phyloP scores from a whole-genome alignment of 2,329 filamentous ascomycete genomes.

The Penicillium freii region DNA sequence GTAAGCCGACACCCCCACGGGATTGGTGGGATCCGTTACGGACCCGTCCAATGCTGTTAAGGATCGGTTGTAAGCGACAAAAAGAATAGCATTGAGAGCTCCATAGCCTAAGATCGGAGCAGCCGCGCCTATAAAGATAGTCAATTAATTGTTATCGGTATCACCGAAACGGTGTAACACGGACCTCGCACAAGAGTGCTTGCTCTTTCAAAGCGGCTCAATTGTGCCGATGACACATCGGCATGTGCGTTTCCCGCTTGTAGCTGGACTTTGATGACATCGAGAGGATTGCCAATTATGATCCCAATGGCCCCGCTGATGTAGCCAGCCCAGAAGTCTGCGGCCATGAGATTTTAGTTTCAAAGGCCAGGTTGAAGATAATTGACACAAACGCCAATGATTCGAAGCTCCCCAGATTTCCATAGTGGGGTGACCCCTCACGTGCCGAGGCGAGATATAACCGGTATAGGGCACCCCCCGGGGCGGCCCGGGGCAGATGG shows the following conservation, averaged over 20 bases:
- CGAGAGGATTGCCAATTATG: conserved; percentile 82
- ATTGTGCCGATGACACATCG: conserved; percentile 24
- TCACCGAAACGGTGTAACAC: neutral
- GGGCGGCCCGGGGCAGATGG: neutral
- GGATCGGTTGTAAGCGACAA: conserved; percentile 86
- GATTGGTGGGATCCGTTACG: conserved; percentile 45
- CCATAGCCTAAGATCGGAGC: conserved; percentile 88
- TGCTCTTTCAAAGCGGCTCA: conserved; percentile 35
- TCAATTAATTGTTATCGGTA: conserved; percentile 3
- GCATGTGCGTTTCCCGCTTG: conserved; percentile 59
- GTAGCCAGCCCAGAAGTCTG: conserved; percentile 94
- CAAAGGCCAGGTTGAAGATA: neutral
- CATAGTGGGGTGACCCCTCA: conserved; percentile 7
- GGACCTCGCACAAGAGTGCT: conserved; percentile 42
- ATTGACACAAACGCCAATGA: neutral
- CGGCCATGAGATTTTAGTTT: conserved; percentile 59
- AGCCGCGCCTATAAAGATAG: conserved; percentile 61
- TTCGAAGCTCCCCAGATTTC: conserved; percentile 8
- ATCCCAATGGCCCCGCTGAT: conserved; percentile 82
- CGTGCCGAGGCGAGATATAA: neutral
- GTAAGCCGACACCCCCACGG: conserved; percentile 52
- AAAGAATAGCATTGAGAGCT: conserved; percentile 84
- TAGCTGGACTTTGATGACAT: conserved; percentile 74
- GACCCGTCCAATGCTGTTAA: conserved; percentile 58
- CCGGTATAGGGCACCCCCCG: neutral